Evolutionary conservation across 257 asterid species (phyloP), one percentile per base, ranked within the genome.

Genomic region (Coffea canephora): DNA sequence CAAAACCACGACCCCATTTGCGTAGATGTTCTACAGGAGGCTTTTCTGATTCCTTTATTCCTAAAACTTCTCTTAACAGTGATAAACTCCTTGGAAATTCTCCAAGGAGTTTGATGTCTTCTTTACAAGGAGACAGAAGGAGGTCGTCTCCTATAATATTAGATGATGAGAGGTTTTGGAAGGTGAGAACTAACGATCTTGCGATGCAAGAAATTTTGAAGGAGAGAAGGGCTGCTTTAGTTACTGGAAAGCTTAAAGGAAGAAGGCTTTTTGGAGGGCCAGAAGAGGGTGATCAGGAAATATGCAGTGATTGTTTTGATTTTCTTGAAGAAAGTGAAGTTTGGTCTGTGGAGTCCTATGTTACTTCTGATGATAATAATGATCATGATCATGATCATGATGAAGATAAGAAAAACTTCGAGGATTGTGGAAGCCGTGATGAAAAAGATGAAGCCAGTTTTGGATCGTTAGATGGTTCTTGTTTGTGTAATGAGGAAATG

Each of bases 21-120:
- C 43, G 34, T 48, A 72, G 18, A 49, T 52, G 62, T 49, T 72
- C 76, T 13, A 46, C 61, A 72, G 43, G 76, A 11, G 34, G 76
- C 36, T 61, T 7, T 2, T 61, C 31, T 61, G 34, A 61, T 8
- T 61, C 27, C 67, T 1, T 61, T 9, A 61, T 8, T 61, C 2
- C 5, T 52, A 52, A 19, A 8, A 6, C 16, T 9, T 45, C 57
- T 23, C 57, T 11, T 27, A 48, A 25, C 12, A 72, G 23, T 43
- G 55, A n/a, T 13, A 55, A 48, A 48, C 54, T 72, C 45, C 76
- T 49, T n/a, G 61, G 25, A 14, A 85, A 78, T 8, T 90, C 94
- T 59, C 92, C 91, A n/a, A 78, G 81, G 78, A 70, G 48, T 46
- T 77, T 87, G 74, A 87, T 90, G 92, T 82, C 90, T 75, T 83